Percentiles rank a stretch among this genome's conserved stretches.
phyloP scores from a whole-genome alignment of 129 eudicot species.

The Deinandra increscens region DNA sequence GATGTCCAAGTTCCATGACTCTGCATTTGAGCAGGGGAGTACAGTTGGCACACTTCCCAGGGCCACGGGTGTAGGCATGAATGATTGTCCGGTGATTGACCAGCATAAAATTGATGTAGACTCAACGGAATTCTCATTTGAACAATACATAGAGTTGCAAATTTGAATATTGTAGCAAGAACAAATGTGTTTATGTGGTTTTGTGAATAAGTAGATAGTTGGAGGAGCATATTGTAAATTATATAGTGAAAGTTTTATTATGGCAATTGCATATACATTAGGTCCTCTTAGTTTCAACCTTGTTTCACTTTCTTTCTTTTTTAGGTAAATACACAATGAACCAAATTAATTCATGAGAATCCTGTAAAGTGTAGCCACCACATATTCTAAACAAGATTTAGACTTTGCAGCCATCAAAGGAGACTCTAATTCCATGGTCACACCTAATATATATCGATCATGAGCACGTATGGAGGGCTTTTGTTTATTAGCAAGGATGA shows the following conservation, averaged over 20 bases:
- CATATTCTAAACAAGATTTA: neutral
- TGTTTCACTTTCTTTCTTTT: slow-evolving; percentile 5
- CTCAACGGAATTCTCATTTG: slow-evolving; percentile 39
- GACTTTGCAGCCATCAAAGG: slow-evolving; percentile 6
- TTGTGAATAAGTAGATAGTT: neutral
- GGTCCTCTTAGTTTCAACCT: neutral
- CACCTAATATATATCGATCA: neutral
- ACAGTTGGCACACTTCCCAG: slow-evolving; percentile 13
- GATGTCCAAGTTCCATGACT: slow-evolving; percentile 16
- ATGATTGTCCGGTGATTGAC: slow-evolving; percentile 16
- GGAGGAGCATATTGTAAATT: neutral
- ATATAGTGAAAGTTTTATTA: neutral
- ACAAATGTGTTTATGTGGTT: neutral
- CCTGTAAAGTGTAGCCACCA: neutral
- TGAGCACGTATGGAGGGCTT: neutral
- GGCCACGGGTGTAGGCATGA: neutral
- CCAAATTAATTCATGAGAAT: neutral
- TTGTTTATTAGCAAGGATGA: neutral
- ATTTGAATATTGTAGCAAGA: neutral
- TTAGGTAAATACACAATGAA: neutral
- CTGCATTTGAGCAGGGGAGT: slow-evolving; percentile 23
- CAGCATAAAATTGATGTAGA: slow-evolving; percentile 33
- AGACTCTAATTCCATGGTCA: neutral
- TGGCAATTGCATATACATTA: slow-evolving; percentile 3
- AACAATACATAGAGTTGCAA: neutral